phyloP scores from a whole-genome alignment of 345 rosid genomes.

The Passiflora organensis region DNA sequence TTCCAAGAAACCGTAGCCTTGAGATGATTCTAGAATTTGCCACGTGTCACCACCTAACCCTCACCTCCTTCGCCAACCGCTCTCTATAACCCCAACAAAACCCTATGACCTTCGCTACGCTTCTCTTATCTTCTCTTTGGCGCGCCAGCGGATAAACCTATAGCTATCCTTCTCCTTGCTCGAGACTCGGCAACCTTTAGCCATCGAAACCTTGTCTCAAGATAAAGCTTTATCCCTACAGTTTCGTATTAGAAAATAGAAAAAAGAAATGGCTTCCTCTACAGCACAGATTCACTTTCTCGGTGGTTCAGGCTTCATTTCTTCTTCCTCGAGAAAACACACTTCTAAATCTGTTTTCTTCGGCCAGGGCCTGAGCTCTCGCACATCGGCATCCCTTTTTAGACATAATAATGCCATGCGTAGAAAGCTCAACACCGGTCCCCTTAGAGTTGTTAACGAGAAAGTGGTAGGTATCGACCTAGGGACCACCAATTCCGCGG shows the following conservation, averaged over 20 bases:
- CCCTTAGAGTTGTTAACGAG: constrained; percentile 67
- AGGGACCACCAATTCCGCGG: constrained; percentile 97
- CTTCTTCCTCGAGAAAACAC: constrained; percentile 26
- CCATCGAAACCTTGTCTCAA: too few relatives aligned
- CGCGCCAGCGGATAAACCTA: too few relatives aligned
- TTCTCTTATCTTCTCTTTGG: constrained; percentile 20
- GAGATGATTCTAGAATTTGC: constrained; percentile 14
- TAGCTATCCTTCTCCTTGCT: too few relatives aligned
- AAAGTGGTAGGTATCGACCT: constrained; percentile 93
- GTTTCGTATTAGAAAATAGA: too few relatives aligned
- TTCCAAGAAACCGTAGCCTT: constrained; percentile 8
- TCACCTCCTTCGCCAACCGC: constrained; percentile 1
- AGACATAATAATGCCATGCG: constrained; percentile 19
- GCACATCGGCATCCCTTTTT: constrained; percentile 46
- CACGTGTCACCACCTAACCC: constrained; percentile 50
- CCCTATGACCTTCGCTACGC: constrained; percentile 11
- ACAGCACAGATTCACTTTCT: constrained; percentile 65
- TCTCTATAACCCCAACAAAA: constrained; percentile 15
- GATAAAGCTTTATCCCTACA: too few relatives aligned
- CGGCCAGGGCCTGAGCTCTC: constrained; percentile 36
- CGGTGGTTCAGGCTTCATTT: constrained; percentile 41
- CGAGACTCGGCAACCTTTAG: background rate
- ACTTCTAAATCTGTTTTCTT: constrained; percentile 44
- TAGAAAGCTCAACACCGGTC: constrained; percentile 44
- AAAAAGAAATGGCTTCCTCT: constrained; percentile 56